Evolutionary conservation across 2,329 filamentous ascomycete genomes (phyloP), one percentile per base, ranked within the genome.

Genomic region (Xenoacremonium recifei): DNA sequence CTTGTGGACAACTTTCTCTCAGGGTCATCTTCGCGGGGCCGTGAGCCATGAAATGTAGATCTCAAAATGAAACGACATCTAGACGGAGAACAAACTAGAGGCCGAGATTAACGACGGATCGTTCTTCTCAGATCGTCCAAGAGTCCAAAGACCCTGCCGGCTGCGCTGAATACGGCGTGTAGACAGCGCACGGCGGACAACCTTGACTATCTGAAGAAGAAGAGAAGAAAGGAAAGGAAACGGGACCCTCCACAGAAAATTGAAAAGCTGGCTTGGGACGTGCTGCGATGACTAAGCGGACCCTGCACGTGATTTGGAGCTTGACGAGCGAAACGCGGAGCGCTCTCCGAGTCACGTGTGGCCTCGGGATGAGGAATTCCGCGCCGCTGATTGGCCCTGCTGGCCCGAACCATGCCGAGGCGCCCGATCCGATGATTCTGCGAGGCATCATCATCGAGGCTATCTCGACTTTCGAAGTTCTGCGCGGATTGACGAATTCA

Each of bases 81-180:
- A 71, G 72, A 77, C 67, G 63, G 69, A 63, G 57, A 41, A 50
- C 44, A 61, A 65, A 65, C 68, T 68, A 68, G 55, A 67, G n/a
- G 71, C 65, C 71, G 74, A 72, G 74, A 77, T 77, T 77, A 77
- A 77, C 73, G 73, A 76, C 67, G 71, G 73, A 76, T 73, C 72
- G 62, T 69, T 72, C 55, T 64, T 76, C 73, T 76, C 57, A 66
- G 66, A 71, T 60, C 61, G 55, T 59, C 64, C 60, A 55, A 42
- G 39, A 55, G 56, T 59, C 60, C 59, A 66, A 66, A 58, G 61
- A 60, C 60, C 54, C 53, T 62, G 62, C 58, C 62, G 47, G 40
- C 48, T 38, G 45, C 53, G 49, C 54, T 59, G 60, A 61, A 61
- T 58, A 60, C 51, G 52, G 48, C n/a, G n/a, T n/a, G n/a, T 47